A percentile compares a stretch with the other conserved stretches of the same genome.
Evolutionary conservation across 352 stramenopile species (phyloP).

Genomic region (Aphanomyces euteiches): DNA sequence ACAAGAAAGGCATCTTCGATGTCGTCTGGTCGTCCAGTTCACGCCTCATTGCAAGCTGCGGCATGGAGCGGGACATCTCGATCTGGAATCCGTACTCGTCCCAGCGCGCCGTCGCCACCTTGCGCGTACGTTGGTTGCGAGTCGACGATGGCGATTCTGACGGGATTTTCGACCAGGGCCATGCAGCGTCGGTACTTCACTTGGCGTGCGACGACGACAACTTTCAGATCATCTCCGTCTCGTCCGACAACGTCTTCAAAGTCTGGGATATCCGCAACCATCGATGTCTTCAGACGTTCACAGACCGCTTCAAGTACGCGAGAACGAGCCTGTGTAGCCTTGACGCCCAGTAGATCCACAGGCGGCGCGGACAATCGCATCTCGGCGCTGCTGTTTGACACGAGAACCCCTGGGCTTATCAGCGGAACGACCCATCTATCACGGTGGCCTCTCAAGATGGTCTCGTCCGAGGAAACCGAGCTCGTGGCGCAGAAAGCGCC

Average conservation of each 20-base stretch:
- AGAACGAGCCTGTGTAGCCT: background rate
- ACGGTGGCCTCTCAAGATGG: slow-evolving; percentile 58
- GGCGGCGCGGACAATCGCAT: slow-evolving; percentile 60
- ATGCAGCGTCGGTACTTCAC: slow-evolving; percentile 72
- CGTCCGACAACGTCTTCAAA: slow-evolving; percentile 81
- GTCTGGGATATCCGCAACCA: slow-evolving; percentile 84
- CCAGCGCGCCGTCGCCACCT: slow-evolving; percentile 62
- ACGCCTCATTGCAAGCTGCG: slow-evolving; percentile 73
- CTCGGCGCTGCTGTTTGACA: slow-evolving; percentile 59
- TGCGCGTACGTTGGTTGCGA: slow-evolving; percentile 33
- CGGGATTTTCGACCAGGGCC: slow-evolving; percentile 33
- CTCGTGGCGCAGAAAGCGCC: slow-evolving; percentile 45
- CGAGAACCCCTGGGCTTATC: slow-evolving; percentile 60
- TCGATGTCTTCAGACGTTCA: slow-evolving; percentile 75
- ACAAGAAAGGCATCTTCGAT: slow-evolving; percentile 82
- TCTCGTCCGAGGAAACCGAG: slow-evolving; percentile 38
- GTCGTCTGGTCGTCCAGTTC: slow-evolving; percentile 73
- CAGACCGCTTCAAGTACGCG: slow-evolving; percentile 44
- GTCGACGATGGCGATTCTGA: background rate
- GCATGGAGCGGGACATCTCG: slow-evolving; percentile 82
- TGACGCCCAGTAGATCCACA: slow-evolving; percentile 33
- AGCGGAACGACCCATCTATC: slow-evolving; percentile 67
- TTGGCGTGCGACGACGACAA: slow-evolving; percentile 79
- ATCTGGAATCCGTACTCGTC: slow-evolving; percentile 90
- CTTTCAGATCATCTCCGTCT: slow-evolving; percentile 75